Conservation (phyloP, 1,139 yeast genomes). For the Scheffersomyces segobiensis region DNA sequence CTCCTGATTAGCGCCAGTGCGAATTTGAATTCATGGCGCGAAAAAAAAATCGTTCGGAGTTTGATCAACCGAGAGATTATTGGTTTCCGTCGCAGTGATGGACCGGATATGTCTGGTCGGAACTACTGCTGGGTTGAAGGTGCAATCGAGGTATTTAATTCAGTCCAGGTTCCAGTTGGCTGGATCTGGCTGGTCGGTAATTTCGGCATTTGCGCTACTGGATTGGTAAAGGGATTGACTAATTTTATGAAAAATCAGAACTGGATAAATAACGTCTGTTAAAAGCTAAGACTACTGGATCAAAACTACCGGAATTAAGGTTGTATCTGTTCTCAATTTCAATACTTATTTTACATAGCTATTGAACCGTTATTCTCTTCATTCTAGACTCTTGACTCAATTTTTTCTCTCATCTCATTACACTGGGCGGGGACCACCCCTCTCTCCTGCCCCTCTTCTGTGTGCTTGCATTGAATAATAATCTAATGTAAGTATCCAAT, state of each 20-base stretch:
- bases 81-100: not conserved
- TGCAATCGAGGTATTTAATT: not conserved
- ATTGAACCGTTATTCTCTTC: not conserved
- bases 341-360: not conserved
- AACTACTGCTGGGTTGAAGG: not conserved
- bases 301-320: not conserved
- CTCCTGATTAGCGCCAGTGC: not conserved
- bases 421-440: not conserved
- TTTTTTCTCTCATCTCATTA: not conserved
- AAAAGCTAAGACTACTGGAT: not conserved
- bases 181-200: not conserved
- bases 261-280: not conserved
- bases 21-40: not conserved
- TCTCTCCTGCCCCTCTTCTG: not conserved
- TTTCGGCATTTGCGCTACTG: not conserved
- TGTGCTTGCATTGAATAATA: not conserved
- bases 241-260: not conserved
- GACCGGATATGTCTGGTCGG: not conserved
- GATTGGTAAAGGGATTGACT: not conserved
- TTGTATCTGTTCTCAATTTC: not conserved
- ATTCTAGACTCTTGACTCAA: not conserved
- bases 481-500: not conserved
- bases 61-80: conserved; percentile 1
- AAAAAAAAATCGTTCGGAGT: conserved; percentile 1
- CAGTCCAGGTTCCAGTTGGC: not conserved